phyloP scores from a whole-genome alignment of 345 rosid species.

The Citrus maxima region DNA sequence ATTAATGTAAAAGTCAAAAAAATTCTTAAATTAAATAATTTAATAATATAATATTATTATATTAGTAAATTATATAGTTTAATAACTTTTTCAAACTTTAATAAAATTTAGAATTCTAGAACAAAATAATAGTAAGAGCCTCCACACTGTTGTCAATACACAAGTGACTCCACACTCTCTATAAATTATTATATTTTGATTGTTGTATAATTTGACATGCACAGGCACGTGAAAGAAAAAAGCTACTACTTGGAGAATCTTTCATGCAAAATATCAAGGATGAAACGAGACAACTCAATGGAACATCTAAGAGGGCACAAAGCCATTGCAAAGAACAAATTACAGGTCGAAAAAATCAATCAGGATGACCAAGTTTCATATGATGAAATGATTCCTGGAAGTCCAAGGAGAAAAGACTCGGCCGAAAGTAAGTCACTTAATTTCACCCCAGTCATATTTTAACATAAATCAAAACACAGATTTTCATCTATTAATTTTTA shows the following conservation, averaged over 20 bases:
- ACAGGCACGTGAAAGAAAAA: constrained; percentile 52
- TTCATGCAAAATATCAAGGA: constrained; percentile 44
- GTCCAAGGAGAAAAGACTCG: constrained; percentile 8
- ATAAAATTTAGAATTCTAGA: no score
- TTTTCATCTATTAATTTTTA: no score
- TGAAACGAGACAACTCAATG: constrained; percentile 40
- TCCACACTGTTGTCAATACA: no score
- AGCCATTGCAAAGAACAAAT: constrained; percentile 1
- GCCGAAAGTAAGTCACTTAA: constrained; percentile 24
- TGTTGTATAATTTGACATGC: not conserved
- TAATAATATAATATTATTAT: no score
- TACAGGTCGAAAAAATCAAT: not conserved
- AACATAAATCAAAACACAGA: no score
- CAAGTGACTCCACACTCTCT: no score
- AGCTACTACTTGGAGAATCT: constrained; percentile 47
- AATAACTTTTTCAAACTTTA: no score
- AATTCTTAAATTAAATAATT: no score
- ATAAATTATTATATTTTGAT: not conserved
- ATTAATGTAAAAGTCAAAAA: no score
- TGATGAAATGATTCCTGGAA: constrained; percentile 59
- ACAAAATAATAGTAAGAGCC: no score
- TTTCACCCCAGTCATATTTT: no score
- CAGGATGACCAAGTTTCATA: constrained; percentile 19
- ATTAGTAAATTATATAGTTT: no score
- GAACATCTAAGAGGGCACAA: constrained; percentile 37